Conservation (phyloP, 2,329 filamentous ascomycete genomes). For the Pseudogymnoascus sp. region DNA sequence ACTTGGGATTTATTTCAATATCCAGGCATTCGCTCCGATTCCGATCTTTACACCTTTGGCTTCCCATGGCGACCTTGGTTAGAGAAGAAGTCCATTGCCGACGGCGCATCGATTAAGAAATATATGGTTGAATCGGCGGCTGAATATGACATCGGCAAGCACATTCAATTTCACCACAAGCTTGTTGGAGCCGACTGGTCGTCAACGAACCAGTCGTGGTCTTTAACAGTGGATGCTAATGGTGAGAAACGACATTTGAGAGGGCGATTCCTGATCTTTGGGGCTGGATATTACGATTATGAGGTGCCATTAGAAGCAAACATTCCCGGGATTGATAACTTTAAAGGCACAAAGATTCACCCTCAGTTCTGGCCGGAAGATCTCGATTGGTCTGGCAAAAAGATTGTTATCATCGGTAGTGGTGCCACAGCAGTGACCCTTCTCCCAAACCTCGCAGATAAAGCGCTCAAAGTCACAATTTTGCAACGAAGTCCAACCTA, state of each 20-base stretch:
- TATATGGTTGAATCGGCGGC: slow-evolving; percentile 49
- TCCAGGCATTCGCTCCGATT: slow-evolving; percentile 62
- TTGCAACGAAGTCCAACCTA: slow-evolving; percentile 72
- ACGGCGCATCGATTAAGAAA: slow-evolving; percentile 44
- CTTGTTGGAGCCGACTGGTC: slow-evolving; percentile 49
- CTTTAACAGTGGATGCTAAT: slow-evolving; percentile 35
- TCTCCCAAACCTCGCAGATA: slow-evolving; percentile 59
- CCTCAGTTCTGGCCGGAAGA: slow-evolving; percentile 70
- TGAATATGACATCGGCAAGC: slow-evolving; percentile 46
- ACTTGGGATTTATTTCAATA: slow-evolving; percentile 77
- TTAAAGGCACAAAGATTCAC: slow-evolving; percentile 55
- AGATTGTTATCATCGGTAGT: slow-evolving; percentile 23
- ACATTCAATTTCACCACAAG: slow-evolving; percentile 47
- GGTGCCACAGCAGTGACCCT: slow-evolving; percentile 76
- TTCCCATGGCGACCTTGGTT: slow-evolving; percentile 68
- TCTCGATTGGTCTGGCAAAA: slow-evolving; percentile 56
- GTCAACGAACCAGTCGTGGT: slow-evolving; percentile 48
- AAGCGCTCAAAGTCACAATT: slow-evolving; percentile 64
- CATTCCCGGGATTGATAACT: slow-evolving; percentile 54
- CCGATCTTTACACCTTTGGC: slow-evolving; percentile 55
- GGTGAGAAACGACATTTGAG: slow-evolving; percentile 27
- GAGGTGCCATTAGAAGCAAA: slow-evolving; percentile 43
- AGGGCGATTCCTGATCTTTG: slow-evolving; percentile 48
- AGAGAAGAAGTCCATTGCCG: slow-evolving; percentile 43
- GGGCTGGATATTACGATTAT: slow-evolving; percentile 62